Evolutionary conservation across 1,284 basidiomycete species (phyloP), one percentile per base, ranked within the genome.

Genomic region (Naganishia sp.): DNA sequence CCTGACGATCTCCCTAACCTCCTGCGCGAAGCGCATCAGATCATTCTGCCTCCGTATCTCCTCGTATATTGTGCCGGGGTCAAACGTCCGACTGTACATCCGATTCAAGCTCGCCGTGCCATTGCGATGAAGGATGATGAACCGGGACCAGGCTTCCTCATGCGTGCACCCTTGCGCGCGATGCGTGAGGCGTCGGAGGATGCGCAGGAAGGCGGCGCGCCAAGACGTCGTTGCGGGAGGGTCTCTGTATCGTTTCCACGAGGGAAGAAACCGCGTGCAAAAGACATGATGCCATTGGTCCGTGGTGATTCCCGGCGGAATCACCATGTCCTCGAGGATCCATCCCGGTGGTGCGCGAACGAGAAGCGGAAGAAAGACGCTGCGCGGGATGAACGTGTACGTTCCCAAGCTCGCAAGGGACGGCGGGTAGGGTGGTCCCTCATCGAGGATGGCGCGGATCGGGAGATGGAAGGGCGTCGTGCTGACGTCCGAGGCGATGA

Each of bases 101-200:
- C 77, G 68, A 64, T 78, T 78, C 42, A 79, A 69, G 36, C 72
- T 72, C 0, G 71, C 75, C 3, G 73, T 73, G 1, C 77, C 77
- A 66, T 78, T 78, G 1, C 76, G 71, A 53, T 78, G 73, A 2
- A 79, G 60, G 1, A 76, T 76, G 15, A 79, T 60, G 63, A 78
- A 79, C n/a, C 75, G 72, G 7, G 77, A 78, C 76, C 75, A 78
- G 1, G 73, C 70, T 64, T 79, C 78, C 45, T 77, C 74, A 56
- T 78, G 78, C 1, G 75, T 73, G 53, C 78, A 79, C 0, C 77
- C 76, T 6, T 70, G 57, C 23, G 69, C 46, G 0, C 77, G 72
- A 67, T 79, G 77, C 25, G 76, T 75, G 23, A 79, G 52, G 3
- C 73, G 64, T 1, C 73, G 70, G 0, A 79, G 68, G 21, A 73